Evolutionary conservation across 306 rosid species (phyloP), one percentile per base, ranked within the genome.

Genomic region (Vigna trinervia): DNA sequence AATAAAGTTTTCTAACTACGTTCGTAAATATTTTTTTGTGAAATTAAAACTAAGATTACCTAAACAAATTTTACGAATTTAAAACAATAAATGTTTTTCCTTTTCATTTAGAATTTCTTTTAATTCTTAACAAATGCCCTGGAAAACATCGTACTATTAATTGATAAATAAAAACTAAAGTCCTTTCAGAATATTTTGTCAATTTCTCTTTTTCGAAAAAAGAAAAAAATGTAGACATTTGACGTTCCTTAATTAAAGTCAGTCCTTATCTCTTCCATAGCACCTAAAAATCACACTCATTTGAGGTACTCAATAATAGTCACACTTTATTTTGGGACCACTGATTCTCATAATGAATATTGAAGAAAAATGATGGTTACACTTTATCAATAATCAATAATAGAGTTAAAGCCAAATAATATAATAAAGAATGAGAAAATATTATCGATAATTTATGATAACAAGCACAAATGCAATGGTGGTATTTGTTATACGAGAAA

Each of bases 241-340:
- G 20, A 45, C 12, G 71, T 41, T 41, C 36, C 53, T 39, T 41
- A 66, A 43, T 66, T 19, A 64, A 64, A 46, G 2, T 9, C 32
- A 17, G 51, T 64, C n/a, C 8, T 43, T 64, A 38, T 65, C 38
- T 8, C 57, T 36, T 76, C 73, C 65, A 54, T 65, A 65, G 43
- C 13, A 69, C 77, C 71, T 59, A 78, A 70, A 60, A 58, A 3
- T 78, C 77, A 36, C 71, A 20, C 34, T 66, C 63, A 4, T 14
- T 43, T 43, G 59, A 15, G 75, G 62, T 61, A 28, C 15, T 61
- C 39, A 43, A 57, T 32, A 66, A 53, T 28, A 68, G 23, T 56
- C 56, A 34, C 34, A 19, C 52, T 32, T 58, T 39, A 51, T 13
- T 30, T 30, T 67, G 28, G 76, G 34, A 50, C 71, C 70, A 58